Evolutionary conservation across 257 asterid species (phyloP).

Genomic region (Handroanthus guayacan): DNA sequence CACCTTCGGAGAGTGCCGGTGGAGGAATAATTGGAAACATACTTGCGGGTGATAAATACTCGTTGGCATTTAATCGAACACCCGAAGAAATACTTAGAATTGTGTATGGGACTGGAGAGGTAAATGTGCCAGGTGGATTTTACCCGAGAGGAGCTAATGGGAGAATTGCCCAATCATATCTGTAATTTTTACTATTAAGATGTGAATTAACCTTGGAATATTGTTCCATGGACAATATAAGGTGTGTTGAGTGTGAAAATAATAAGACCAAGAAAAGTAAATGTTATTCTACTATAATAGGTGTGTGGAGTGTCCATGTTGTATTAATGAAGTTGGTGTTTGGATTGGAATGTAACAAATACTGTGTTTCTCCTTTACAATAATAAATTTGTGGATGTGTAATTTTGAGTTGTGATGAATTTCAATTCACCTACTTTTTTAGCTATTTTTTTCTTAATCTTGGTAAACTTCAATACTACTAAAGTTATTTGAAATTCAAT

Average conservation of each 20-base stretch:
- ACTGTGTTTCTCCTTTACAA: no score
- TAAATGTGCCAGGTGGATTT: constrained; percentile 49
- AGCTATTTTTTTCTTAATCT: no score
- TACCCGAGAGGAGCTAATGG: constrained; percentile 57
- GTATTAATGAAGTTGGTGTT: no score
- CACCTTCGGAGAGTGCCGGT: constrained; percentile 41
- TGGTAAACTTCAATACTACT: no score
- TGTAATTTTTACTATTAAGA: background rate
- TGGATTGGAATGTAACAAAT: background rate
- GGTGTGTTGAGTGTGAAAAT: background rate
- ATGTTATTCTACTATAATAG: background rate
- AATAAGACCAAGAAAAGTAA: background rate
- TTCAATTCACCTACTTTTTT: no score
- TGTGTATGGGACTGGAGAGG: constrained; percentile 50
- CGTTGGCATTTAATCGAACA: constrained; percentile 44
- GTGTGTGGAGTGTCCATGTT: no score
- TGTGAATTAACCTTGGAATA: no score
- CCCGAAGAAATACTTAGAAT: constrained; percentile 58
- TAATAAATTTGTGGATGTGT: no score
- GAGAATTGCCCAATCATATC: constrained; percentile 48
- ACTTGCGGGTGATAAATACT: constrained; percentile 42
- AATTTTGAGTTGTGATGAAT: no score
- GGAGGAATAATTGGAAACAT: constrained; percentile 45
- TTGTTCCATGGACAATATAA: no score
- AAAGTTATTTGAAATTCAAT: no score